Conservation (phyloP, 108 stramenopile species). For the Cyclostephanos tholiformis region DNA sequence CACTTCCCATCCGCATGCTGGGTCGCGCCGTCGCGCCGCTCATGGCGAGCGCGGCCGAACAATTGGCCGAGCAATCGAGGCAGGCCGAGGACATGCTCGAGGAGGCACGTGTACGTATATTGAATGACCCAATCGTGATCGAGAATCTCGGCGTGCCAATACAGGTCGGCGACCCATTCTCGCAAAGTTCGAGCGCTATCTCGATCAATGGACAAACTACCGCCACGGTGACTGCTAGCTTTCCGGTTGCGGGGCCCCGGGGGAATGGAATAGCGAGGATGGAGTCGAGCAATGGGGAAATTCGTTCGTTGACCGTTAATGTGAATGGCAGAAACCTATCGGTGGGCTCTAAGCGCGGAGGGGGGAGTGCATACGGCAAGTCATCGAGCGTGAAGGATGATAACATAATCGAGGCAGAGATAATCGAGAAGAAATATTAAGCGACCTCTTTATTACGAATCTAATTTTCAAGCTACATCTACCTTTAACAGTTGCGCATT, state of each 20-base stretch:
- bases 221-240: conserved; percentile 52
- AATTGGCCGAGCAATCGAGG: conserved; percentile 64
- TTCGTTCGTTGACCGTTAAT: conserved; percentile 53
- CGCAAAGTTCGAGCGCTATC: conserved; percentile 59
- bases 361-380: conserved; percentile 9
- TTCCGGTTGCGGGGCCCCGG: conserved; percentile 58
- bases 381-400: conserved; percentile 45
- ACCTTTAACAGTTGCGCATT: no score
- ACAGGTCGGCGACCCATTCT: conserved; percentile 67
- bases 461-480: no score
- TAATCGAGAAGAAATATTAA: conserved; percentile 67
- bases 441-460: background rate
- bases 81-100: conserved; percentile 61
- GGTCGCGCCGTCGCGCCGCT: conserved; percentile 67
- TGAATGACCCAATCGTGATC: conserved; percentile 46
- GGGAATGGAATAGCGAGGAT: conserved; percentile 56
- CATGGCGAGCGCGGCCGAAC: conserved; percentile 58
- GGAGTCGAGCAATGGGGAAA: conserved; percentile 57
- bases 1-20: conserved; percentile 68
- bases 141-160: conserved; percentile 64
- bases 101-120: conserved; percentile 57
- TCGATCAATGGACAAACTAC: conserved; percentile 66
- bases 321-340: conserved; percentile 53
- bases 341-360: conserved; percentile 26
- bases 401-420: conserved; percentile 76